Percentiles rank a stretch among this genome's conserved stretches.
phyloP scores from a whole-genome alignment of 257 asterid species.

The Fraxinus quadrangulata region DNA sequence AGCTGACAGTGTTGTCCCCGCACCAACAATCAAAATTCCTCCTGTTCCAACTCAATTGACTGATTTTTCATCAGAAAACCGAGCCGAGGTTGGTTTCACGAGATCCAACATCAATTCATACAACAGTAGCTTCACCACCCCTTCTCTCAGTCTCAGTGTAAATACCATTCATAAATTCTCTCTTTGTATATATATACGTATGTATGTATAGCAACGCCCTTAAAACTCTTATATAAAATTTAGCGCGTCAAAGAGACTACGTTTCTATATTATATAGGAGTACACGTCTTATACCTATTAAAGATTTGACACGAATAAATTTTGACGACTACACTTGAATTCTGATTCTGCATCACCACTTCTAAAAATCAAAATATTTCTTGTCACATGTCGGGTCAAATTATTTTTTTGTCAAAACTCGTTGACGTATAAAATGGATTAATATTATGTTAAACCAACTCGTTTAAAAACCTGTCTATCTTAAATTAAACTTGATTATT shows the following conservation, averaged over 20 bases:
- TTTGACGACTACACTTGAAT: too few relatives aligned
- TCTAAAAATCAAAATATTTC: too few relatives aligned
- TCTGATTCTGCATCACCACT: too few relatives aligned
- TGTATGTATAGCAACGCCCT: too few relatives aligned
- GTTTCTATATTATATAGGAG: too few relatives aligned
- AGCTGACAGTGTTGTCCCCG: slow-evolving; percentile 50
- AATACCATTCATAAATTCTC: slow-evolving; percentile 15
- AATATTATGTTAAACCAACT: background rate
- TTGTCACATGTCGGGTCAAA: too few relatives aligned
- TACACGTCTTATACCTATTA: too few relatives aligned
- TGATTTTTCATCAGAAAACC: slow-evolving; percentile 37
- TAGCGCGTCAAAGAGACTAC: background rate
- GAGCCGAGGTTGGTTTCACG: slow-evolving; percentile 45
- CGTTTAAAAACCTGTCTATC: background rate
- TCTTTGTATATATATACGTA: background rate
- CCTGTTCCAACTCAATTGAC: slow-evolving; percentile 24
- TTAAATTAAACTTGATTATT: background rate
- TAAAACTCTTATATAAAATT: too few relatives aligned
- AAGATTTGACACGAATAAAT: too few relatives aligned
- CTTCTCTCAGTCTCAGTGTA: slow-evolving; percentile 56
- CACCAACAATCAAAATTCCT: slow-evolving; percentile 33
- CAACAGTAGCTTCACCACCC: slow-evolving; percentile 38
- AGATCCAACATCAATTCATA: slow-evolving; percentile 37
- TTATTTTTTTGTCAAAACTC: too few relatives aligned
- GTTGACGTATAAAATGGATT: background rate